A percentile compares a stretch with the other conserved stretches of the same genome.
phyloP scores from a whole-genome alignment of 2,329 filamentous ascomycete species.

The Verticillium albo-atrum region DNA sequence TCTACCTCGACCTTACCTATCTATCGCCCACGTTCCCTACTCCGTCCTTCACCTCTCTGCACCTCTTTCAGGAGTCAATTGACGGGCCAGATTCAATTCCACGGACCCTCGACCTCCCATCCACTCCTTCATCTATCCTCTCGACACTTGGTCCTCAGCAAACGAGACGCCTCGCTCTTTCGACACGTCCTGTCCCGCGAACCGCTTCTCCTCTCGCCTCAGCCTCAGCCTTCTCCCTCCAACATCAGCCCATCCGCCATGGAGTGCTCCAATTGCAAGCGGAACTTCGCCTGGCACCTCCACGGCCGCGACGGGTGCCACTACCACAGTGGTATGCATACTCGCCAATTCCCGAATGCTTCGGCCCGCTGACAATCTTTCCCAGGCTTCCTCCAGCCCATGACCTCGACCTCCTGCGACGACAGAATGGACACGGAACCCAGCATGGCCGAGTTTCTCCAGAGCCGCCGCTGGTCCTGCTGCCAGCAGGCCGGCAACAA shows the following conservation, averaged over 20 bases:
- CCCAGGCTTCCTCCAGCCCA: slow-evolving; percentile 1
- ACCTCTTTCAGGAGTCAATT: not conserved
- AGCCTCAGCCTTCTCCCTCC: not conserved
- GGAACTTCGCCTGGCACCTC: not conserved
- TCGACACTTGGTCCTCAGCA: too few relatives aligned
- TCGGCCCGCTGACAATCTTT: not conserved
- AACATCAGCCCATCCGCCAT: not conserved
- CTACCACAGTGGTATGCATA: slow-evolving; percentile 1
- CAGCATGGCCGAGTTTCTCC: not conserved
- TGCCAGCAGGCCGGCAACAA: not conserved
- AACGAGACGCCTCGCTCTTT: too few relatives aligned
- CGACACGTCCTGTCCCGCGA: too few relatives aligned
- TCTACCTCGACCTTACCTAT: not conserved
- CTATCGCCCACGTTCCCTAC: too few relatives aligned
- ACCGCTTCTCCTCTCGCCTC: too few relatives aligned
- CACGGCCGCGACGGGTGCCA: slow-evolving; percentile 1
- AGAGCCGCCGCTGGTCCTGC: slow-evolving; percentile 1
- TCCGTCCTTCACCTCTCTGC: too few relatives aligned
- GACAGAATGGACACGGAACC: not conserved
- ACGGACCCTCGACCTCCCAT: not conserved
- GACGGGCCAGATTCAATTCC: not conserved
- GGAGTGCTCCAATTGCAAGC: slow-evolving; percentile 2
- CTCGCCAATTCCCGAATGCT: not conserved
- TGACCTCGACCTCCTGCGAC: not conserved
- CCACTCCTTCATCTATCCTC: too few relatives aligned